Conservation (phyloP, 2,329 filamentous ascomycete species). For the Aspergillus unguis region DNA sequence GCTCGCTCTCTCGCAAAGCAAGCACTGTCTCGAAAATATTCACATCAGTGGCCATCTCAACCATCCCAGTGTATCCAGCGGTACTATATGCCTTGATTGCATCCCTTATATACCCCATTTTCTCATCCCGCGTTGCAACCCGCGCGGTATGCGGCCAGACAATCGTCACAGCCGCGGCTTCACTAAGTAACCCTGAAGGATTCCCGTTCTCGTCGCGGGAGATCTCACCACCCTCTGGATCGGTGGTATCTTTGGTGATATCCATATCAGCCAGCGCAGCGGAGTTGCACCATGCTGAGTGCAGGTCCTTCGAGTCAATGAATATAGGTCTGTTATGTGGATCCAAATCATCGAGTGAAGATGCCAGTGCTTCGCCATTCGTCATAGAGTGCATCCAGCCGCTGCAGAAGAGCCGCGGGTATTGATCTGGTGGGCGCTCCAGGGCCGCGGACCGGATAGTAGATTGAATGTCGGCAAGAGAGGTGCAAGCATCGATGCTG, state of each 20-base stretch:
- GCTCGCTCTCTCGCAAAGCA: constrained; percentile 28
- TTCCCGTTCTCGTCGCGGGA: constrained; percentile 41
- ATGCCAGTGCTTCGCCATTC: constrained; percentile 40
- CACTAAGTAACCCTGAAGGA: constrained; percentile 45
- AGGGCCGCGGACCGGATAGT: constrained; percentile 40
- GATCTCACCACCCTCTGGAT: constrained; percentile 47
- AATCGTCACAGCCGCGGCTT: constrained; percentile 44
- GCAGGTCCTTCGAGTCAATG: constrained; percentile 49
- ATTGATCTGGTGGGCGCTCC: constrained; percentile 33
- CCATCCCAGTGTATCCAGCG: constrained; percentile 47
- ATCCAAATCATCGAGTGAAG: constrained; percentile 47
- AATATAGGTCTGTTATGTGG: constrained; percentile 43
- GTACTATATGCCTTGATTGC: constrained; percentile 44
- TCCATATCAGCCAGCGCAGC: constrained; percentile 46
- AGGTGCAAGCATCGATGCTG: constrained; percentile 39
- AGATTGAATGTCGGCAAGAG: constrained; percentile 42
- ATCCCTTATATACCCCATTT: constrained; percentile 38
- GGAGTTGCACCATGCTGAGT: constrained; percentile 51
- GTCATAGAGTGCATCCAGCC: constrained; percentile 51
- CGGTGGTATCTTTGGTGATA: constrained; percentile 34
- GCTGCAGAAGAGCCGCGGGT: constrained; percentile 43
- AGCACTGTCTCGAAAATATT: constrained; percentile 45
- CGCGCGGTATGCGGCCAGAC: constrained; percentile 49
- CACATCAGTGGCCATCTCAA: constrained; percentile 54
- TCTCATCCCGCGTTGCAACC: constrained; percentile 42